A percentile compares a stretch with the other conserved stretches of the same genome.
Evolutionary conservation across 2,329 filamentous ascomycete species (phyloP).

Genomic region (Aspergillus texensis): DNA sequence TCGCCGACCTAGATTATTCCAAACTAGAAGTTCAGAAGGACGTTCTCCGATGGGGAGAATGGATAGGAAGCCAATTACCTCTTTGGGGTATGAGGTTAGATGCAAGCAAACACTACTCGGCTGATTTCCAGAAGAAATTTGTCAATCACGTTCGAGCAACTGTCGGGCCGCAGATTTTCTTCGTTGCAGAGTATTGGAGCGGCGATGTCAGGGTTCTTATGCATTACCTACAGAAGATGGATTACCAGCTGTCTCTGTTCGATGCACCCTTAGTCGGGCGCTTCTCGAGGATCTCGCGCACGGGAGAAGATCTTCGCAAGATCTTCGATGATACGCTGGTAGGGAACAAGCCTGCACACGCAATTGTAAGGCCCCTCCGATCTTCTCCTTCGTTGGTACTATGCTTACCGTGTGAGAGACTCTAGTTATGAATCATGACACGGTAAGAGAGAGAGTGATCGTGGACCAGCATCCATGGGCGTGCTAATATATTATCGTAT

Average conservation of each 20-base stretch:
- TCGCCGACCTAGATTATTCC: slow-evolving; percentile 68
- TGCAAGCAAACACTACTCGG: slow-evolving; percentile 72
- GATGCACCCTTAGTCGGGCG: slow-evolving; percentile 71
- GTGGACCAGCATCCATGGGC: background rate
- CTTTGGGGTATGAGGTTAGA: slow-evolving; percentile 71
- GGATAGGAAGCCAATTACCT: slow-evolving; percentile 64
- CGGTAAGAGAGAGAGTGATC: slow-evolving; percentile 37
- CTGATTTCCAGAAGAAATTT: slow-evolving; percentile 68
- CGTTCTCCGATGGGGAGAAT: slow-evolving; percentile 67
- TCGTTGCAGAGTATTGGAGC: slow-evolving; percentile 72
- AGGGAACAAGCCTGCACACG: slow-evolving; percentile 54
- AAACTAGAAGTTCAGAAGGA: slow-evolving; percentile 66
- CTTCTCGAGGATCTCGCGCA: slow-evolving; percentile 63
- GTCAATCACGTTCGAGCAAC: slow-evolving; percentile 58
- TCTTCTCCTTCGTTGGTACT: background rate
- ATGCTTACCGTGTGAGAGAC: slow-evolving; percentile 53
- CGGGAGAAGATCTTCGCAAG: slow-evolving; percentile 61
- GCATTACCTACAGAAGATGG: slow-evolving; percentile 61
- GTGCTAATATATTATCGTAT: background rate
- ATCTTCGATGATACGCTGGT: slow-evolving; percentile 66
- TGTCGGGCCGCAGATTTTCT: slow-evolving; percentile 59
- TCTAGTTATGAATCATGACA: slow-evolving; percentile 74
- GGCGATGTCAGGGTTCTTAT: slow-evolving; percentile 59
- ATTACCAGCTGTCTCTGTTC: slow-evolving; percentile 63
- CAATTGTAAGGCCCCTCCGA: slow-evolving; percentile 54